These are phyloP conservation scores for Crepidotus sp. DNA, from an alignment of 1,284 basidiomycete genomes.

Conservation along the genomic window DNA sequence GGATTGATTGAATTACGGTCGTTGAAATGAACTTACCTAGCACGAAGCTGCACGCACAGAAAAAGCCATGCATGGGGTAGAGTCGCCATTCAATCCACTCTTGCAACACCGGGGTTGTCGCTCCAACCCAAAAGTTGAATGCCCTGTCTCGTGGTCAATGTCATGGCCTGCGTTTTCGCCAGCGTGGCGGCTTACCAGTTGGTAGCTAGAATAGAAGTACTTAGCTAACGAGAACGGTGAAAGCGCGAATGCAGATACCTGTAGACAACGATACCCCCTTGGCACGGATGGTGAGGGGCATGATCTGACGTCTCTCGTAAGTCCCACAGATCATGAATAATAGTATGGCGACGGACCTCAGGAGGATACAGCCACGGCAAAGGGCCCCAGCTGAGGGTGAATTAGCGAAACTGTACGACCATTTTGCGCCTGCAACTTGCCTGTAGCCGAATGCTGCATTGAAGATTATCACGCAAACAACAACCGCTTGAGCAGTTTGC, in stretches of 20 bases:
- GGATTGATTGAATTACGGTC: not conserved
- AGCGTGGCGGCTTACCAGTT: slow-evolving; percentile 5
- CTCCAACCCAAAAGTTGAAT: slow-evolving; percentile 87
- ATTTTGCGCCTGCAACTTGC: slow-evolving; percentile 17
- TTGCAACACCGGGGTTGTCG: slow-evolving; percentile 83
- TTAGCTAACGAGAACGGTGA: not conserved
- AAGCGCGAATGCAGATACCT: slow-evolving; percentile 29
- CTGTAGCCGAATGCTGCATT: slow-evolving; percentile 91
- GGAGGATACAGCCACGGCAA: slow-evolving; percentile 86
- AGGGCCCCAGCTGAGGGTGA: slow-evolving; percentile 54
- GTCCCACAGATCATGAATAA: not conserved
- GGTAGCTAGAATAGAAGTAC: slow-evolving; percentile 9
- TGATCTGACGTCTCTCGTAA: slow-evolving; percentile 51
- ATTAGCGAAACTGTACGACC: slow-evolving; percentile 7
- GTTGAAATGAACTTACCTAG: slow-evolving; percentile 39
- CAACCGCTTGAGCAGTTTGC: slow-evolving; percentile 82
- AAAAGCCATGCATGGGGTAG: slow-evolving; percentile 95
- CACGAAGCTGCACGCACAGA: slow-evolving; percentile 83
- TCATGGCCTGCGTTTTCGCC: too few relatives aligned
- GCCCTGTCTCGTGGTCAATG: slow-evolving; percentile 35
- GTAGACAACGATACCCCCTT: slow-evolving; percentile 94
- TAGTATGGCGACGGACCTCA: slow-evolving; percentile 40
- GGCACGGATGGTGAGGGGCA: slow-evolving; percentile 82
- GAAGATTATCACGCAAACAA: slow-evolving; percentile 86
- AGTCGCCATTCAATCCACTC: slow-evolving; percentile 87